phyloP scores from a whole-genome alignment of 306 rosid species.

The Vigna nakashimae region DNA sequence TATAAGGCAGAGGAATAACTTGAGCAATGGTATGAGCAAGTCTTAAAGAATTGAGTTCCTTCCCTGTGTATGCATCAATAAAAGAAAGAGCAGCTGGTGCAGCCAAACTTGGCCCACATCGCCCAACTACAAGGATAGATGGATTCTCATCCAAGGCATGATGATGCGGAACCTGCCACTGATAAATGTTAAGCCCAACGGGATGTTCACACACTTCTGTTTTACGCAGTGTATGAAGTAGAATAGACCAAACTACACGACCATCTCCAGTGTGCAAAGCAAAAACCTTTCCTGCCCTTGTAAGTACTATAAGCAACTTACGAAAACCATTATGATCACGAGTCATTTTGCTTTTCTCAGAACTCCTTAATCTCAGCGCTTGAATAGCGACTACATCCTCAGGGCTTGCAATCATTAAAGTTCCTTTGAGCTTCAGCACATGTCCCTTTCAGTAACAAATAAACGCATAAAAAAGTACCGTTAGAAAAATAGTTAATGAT shows the following conservation, averaged over 20 bases:
- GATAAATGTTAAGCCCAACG: conserved; percentile 78
- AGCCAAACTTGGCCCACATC: conserved; percentile 69
- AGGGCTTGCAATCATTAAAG: conserved; percentile 91
- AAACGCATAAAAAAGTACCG: conserved; percentile 36
- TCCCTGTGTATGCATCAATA: conserved; percentile 83
- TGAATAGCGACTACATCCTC: conserved; percentile 90
- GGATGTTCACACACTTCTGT: conserved; percentile 75
- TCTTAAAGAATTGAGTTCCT: conserved; percentile 64
- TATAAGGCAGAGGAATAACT: conserved; percentile 84
- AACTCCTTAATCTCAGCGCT: conserved; percentile 81
- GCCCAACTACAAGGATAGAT: conserved; percentile 81
- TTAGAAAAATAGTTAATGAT: conserved; percentile 45
- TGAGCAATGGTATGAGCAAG: conserved; percentile 68
- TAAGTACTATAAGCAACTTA: conserved; percentile 84
- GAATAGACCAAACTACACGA: conserved; percentile 85
- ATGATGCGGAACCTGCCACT: conserved; percentile 99
- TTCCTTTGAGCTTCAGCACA: conserved; percentile 92
- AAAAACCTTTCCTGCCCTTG: conserved; percentile 88
- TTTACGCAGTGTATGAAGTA: conserved; percentile 64
- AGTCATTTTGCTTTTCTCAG: conserved; percentile 96
- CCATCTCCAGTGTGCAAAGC: conserved; percentile 99
- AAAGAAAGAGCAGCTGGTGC: conserved; percentile 79
- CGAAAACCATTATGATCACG: conserved; percentile 98
- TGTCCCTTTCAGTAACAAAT: conserved; percentile 76
- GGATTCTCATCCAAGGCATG: conserved; percentile 96